Evolutionary conservation across 1,284 basidiomycete species (phyloP), one percentile per base, ranked within the genome.

Genomic region (Tilletia indica): DNA sequence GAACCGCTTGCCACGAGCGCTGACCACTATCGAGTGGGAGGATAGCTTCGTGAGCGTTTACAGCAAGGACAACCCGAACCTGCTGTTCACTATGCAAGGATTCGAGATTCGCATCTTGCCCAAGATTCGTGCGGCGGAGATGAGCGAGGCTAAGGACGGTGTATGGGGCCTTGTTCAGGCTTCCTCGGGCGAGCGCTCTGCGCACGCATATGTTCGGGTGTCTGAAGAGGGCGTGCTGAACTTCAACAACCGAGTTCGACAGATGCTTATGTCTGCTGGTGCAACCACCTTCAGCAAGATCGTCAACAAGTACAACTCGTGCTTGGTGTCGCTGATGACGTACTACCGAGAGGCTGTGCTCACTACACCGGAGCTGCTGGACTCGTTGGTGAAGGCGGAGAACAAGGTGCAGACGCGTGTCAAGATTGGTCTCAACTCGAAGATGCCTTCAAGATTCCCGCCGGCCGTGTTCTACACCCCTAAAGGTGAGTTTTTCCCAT

Each of bases 271-370:
- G 97, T 94, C 94, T 79, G 98, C 97, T 1, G 97, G 97, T 73
- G 96, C 94, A 0, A 96, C 96, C 0, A 98, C 97, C 0, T 99
- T 99, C 89, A 94, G 93, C 74, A 99, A 99, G 89, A 97, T 99
- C 80, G 92, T 98, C 83, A 99, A 99, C 88, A 98, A 98, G 87
- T 97, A 94, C 94, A 98, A 97, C 85, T 96, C 94, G 2, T 93
- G 93, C 11, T 89, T 84, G 64, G 80, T 83, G 67, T 77, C 76
- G 5, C 72, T 82, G n/a, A 81, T 97, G 93, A 97, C 95, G 3
- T 99, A 98, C 87, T 99, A 98, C 86, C 93, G 96, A 74, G 96
- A 99, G 84, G 96, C 95, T n/a, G 94, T 98, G 74, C 93, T 97
- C 73, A 93, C 97, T 84, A 99, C 97, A 45, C 94, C 94, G 81